phyloP scores from a whole-genome alignment of 371 early-diverging fungal species.

The Batkoa obscura region DNA sequence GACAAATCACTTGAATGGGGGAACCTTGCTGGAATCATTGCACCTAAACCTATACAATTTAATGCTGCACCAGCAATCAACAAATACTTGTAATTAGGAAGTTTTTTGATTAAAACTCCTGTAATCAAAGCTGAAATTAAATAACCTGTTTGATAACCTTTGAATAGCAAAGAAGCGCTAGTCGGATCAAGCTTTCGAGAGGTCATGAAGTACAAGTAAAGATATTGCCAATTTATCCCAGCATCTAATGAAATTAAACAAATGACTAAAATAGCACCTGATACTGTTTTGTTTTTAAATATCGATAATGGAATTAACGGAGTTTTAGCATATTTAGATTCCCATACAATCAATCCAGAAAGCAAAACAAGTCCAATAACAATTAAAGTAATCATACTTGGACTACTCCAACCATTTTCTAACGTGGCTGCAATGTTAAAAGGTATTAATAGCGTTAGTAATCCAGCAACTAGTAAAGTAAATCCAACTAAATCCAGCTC shows the following conservation, averaged over 20 bases:
- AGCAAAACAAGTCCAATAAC: not conserved
- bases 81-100: not conserved
- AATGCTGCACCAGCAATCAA: conserved; percentile 14
- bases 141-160: not conserved
- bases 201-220: not conserved
- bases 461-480: not conserved
- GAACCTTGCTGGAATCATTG: conserved; percentile 24
- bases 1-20: conserved; percentile 16
- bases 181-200: not conserved
- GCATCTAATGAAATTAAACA: not conserved
- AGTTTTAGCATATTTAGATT: not conserved
- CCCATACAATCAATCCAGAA: not conserved
- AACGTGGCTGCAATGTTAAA: not conserved
- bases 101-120: not conserved
- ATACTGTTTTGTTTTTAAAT: not conserved
- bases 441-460: not conserved
- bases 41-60: conserved; percentile 17
- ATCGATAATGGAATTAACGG: not conserved
- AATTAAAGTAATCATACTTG: not conserved
- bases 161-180: not conserved
- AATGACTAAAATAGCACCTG: not conserved
- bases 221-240: not conserved
- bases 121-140: not conserved
- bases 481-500: not conserved
- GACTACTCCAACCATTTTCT: not conserved